These are phyloP conservation scores for Fusarium sp. DNA, from an alignment of 2,329 filamentous ascomycete species.

Conservation along the genomic window DNA sequence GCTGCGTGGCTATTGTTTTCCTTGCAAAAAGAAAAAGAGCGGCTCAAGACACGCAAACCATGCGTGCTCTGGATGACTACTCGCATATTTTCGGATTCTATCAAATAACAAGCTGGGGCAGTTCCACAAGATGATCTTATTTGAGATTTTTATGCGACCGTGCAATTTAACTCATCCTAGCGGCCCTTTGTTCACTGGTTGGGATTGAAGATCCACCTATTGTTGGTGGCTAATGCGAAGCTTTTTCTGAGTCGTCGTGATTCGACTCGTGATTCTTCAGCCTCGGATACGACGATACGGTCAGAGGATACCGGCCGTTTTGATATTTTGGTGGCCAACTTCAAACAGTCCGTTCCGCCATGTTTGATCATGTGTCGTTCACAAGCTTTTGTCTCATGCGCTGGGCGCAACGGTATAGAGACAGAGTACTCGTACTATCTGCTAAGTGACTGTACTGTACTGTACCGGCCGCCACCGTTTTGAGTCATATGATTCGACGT, in stretches of 20 bases:
- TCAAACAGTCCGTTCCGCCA: constrained; percentile 16
- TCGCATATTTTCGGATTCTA: constrained; percentile 27
- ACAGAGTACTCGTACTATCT: constrained; percentile 20
- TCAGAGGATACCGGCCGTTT: constrained; percentile 13
- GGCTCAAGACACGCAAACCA: not conserved
- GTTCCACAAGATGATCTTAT: constrained; percentile 41
- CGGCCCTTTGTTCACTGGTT: constrained; percentile 6
- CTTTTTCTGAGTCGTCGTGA: constrained; percentile 29
- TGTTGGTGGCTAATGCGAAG: constrained; percentile 20
- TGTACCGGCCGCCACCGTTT: constrained; percentile 21
- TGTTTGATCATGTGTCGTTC: constrained; percentile 33
- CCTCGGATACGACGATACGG: constrained; percentile 5
- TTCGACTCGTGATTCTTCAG: constrained; percentile 40
- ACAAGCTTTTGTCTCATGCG: constrained; percentile 25
- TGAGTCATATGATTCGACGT: constrained; percentile 35
- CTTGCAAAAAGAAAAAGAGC: not conserved
- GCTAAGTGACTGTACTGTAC: not conserved
- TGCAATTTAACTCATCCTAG: constrained; percentile 29
- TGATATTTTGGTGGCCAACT: constrained; percentile 8
- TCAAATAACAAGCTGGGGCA: constrained; percentile 36
- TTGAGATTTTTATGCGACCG: constrained; percentile 31
- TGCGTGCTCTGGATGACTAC: constrained; percentile 2
- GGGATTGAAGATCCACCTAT: constrained; percentile 5
- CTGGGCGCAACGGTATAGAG: constrained; percentile 23
- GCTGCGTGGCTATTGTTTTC: constrained; percentile 6